Conservation (phyloP, 306 rosid species). For the Datisca glomerata region DNA sequence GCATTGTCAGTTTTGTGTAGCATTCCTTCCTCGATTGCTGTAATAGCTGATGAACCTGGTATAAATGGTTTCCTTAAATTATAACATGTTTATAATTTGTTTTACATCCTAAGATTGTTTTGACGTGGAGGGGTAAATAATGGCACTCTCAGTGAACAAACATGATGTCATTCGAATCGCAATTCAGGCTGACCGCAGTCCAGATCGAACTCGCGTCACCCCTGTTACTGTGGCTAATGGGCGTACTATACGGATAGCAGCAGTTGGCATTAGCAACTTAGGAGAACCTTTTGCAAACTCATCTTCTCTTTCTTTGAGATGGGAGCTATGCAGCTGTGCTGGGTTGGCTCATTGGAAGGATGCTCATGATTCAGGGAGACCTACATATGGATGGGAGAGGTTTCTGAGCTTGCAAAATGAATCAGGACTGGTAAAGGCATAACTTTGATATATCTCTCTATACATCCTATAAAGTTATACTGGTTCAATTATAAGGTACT, state of each 20-base stretch:
- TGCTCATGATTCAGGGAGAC: conserved; percentile 28
- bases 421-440: conserved; percentile 60
- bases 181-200: conserved; percentile 52
- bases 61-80: conserved; percentile 11
- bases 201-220: conserved; percentile 30
- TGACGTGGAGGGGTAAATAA: conserved; percentile 10
- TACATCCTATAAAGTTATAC: no score
- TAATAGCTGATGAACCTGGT: conserved; percentile 85
- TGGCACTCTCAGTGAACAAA: conserved; percentile 46
- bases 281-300: conserved; percentile 85
- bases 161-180: conserved; percentile 41
- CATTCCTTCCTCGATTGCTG: conserved; percentile 60
- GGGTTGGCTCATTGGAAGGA: conserved; percentile 73
- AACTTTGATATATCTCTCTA: conserved; percentile 6
- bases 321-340: conserved; percentile 70
- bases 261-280: conserved; percentile 53
- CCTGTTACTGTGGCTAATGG: conserved; percentile 86
- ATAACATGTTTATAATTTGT: background rate
- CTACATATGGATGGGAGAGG: conserved; percentile 56
- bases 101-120: background rate
- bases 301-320: conserved; percentile 72
- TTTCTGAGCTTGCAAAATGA: conserved; percentile 75
- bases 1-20: conserved; percentile 39
- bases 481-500: no score
- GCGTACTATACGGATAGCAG: conserved; percentile 61